Conservation (phyloP, 2,329 filamentous ascomycete genomes). For the Acephala macrosclerotiorum region DNA sequence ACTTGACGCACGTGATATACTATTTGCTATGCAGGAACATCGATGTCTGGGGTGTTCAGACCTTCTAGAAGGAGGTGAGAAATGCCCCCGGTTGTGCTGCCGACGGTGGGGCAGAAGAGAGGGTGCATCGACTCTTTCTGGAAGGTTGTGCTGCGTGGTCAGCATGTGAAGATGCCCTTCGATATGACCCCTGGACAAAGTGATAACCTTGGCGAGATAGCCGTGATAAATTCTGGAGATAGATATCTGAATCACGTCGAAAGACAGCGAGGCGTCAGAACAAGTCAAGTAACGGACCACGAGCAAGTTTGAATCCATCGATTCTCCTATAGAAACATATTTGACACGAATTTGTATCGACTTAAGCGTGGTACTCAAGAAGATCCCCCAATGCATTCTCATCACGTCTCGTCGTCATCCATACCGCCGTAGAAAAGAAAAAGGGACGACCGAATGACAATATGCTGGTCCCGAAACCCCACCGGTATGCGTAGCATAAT, state of each 20-base stretch:
- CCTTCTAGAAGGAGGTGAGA: not conserved
- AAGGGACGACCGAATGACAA: constrained; percentile 16
- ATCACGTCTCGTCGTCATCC: constrained; percentile 28
- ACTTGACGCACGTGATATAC: not conserved
- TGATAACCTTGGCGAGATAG: not conserved
- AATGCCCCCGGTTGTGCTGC: not conserved
- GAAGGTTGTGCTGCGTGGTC: not conserved
- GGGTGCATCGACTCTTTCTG: not conserved
- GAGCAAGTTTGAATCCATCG: constrained; percentile 20
- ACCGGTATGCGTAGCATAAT: constrained; percentile 30
- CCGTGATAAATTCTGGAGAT: not conserved
- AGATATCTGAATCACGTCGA: not conserved
- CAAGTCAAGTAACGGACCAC: not conserved
- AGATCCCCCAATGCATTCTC: constrained; percentile 28
- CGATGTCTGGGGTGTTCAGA: not conserved
- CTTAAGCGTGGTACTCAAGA: constrained; percentile 31
- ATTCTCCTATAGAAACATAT: constrained; percentile 34
- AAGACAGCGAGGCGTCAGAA: not conserved
- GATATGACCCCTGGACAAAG: not conserved
- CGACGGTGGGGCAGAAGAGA: not conserved
- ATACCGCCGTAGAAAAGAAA: constrained; percentile 23
- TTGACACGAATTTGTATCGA: constrained; percentile 32
- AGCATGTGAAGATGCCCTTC: not conserved
- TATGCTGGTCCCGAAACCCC: constrained; percentile 34
- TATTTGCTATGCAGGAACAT: not conserved